Evolutionary conservation across 2,329 filamentous ascomycete genomes (phyloP), one percentile per base, ranked within the genome.

Genomic region (Fusarium sulawesiense): DNA sequence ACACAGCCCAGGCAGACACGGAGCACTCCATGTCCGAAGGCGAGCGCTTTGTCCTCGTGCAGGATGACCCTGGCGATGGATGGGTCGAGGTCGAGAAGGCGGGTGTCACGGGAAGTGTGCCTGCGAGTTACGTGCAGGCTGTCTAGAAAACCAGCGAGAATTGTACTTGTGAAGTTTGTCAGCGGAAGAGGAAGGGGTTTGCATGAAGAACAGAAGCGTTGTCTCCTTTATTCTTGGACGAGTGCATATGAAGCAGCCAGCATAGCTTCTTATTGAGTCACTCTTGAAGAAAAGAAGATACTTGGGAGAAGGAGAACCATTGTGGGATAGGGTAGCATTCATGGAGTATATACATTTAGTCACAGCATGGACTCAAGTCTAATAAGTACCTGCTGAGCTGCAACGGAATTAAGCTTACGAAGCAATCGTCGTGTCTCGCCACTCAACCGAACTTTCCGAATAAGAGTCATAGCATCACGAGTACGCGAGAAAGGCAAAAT

Each of bases 81-180:
- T 99, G 96, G 96, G 93, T 91, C 29, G 96, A 98, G 82, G 96
- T 99, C 20, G 96, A 98, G 83, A 94, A 93, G 80, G 94, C 93
- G 20, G 94, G 94, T 3, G 84, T 90, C 42, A 93, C 91, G 50
- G 94, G 90, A 77, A 97, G 94, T 78, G 96, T 99, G 56, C 96
- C 96, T 47, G 94, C 94, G 40, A 97, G 93, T 79, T 99, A 98
- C 83, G 88, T 98, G 64, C 92, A 94, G 80, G 88, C 91, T 76
- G 88, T 93, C 53, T 92, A 83, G 80, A 74, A 46, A 64, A 67
- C 58, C 32, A 49, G 56, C 41, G 50, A 34, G 57, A 47, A 34
- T 29, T 71, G 70, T 48, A 56, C 29, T 12, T 71, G 70, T 32
- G 41, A 54, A 44, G 42, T 41, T 41, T 71, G 70, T 45, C 42